These are phyloP conservation scores for Daldinia concentrica DNA, from an alignment of 495 filamentous ascomycete species.

Conservation along the genomic window DNA sequence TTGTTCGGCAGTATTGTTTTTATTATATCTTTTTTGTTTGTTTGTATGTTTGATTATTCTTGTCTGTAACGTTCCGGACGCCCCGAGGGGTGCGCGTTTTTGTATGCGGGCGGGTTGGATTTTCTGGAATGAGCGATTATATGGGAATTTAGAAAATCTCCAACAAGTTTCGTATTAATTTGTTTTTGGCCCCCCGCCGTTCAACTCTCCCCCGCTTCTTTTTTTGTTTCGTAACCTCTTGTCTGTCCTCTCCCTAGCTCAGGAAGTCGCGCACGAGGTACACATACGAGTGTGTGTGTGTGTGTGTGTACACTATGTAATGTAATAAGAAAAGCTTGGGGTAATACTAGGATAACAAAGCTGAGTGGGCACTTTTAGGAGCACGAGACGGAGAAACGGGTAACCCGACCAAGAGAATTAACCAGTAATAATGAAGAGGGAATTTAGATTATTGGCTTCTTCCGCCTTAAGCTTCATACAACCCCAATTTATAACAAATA, in stretches of 20 bases:
- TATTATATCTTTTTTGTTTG: conserved; percentile 2
- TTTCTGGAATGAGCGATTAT: conserved; percentile 41
- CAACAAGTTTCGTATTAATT: conserved; percentile 29
- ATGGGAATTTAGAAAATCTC: conserved; percentile 4
- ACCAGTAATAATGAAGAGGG: neutral
- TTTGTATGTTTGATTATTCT: neutral
- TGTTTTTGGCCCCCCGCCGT: conserved; percentile 7
- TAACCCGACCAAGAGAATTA: neutral
- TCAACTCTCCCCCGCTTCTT: conserved; percentile 5
- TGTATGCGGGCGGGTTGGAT: conserved; percentile 13
- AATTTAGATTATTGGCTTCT: conserved; percentile 6
- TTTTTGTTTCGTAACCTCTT: neutral
- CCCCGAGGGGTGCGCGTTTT: conserved; percentile 22
- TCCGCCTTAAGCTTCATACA: neutral
- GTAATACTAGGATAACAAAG: neutral
- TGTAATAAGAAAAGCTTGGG: neutral
- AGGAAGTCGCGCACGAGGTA: conserved; percentile 33
- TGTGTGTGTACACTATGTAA: conserved; percentile 6
- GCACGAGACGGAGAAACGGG: conserved; percentile 2
- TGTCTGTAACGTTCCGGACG: neutral
- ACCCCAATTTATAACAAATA: conserved; percentile 3
- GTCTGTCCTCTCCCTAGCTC: conserved; percentile 1
- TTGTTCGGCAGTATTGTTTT: neutral
- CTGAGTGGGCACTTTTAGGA: neutral
- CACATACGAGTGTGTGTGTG: neutral